A percentile compares a stretch with the other conserved stretches of the same genome.
phyloP scores from a whole-genome alignment of 108 stramenopile genomes.

The Nitzschia putrida region DNA sequence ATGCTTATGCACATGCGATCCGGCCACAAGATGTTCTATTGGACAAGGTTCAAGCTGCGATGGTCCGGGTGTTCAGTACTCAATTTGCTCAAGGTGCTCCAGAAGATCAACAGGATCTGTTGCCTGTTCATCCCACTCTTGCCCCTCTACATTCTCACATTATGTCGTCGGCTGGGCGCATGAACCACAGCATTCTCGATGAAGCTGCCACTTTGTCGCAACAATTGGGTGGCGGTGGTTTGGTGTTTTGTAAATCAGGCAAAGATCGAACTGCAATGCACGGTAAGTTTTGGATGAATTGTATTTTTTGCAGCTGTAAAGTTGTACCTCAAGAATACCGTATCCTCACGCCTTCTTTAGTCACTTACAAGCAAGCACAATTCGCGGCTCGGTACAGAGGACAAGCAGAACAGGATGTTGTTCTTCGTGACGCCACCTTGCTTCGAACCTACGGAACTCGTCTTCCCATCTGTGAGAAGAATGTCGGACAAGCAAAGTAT shows the following conservation, averaged over 20 bases:
- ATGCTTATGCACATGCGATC: conserved; percentile 77
- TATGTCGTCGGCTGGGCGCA: conserved; percentile 69
- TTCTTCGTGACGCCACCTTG: conserved; percentile 56
- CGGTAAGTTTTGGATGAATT: conserved; percentile 24
- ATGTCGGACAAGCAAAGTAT: conserved; percentile 87
- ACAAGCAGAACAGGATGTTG: conserved; percentile 26
- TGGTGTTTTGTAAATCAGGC: conserved; percentile 90
- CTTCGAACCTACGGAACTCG: conserved; percentile 88
- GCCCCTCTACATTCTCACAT: conserved; percentile 65
- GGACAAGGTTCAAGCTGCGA: conserved; percentile 24
- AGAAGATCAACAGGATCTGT: conserved; percentile 13
- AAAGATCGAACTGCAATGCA: conserved; percentile 96
- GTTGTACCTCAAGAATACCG: too few relatives aligned
- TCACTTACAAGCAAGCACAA: conserved; percentile 68
- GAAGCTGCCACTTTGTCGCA: conserved; percentile 72
- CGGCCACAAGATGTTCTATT: conserved; percentile 40
- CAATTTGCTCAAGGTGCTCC: neutral
- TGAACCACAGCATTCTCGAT: conserved; percentile 86
- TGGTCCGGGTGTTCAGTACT: conserved; percentile 12
- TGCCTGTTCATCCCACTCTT: conserved; percentile 70
- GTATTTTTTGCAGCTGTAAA: too few relatives aligned
- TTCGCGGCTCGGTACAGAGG: conserved; percentile 61
- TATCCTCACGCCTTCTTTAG: neutral
- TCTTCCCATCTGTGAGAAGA: conserved; percentile 88
- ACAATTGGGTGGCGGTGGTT: conserved; percentile 74